Conservation (phyloP, 2,329 filamentous ascomycete genomes). For the Macrophomina pseudophaseolina region DNA sequence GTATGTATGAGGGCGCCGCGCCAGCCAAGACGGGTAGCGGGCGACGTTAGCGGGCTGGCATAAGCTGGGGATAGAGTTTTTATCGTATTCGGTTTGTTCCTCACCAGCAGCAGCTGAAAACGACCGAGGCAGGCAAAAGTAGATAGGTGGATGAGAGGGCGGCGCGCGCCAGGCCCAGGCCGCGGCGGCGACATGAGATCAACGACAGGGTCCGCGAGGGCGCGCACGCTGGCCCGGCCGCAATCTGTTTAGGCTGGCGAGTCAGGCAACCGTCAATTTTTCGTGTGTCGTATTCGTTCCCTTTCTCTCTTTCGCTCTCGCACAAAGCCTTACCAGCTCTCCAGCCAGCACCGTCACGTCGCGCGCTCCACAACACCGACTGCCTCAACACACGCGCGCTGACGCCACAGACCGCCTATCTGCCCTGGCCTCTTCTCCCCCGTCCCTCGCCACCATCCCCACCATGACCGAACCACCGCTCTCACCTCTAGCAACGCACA, state of each 20-base stretch:
- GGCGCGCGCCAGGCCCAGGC: neutral
- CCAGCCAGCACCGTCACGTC: too few species aligned
- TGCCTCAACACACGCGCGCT: neutral
- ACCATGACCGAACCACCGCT: constrained; percentile 25
- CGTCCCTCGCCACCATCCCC: neutral
- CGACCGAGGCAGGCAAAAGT: neutral
- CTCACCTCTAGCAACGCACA: constrained; percentile 50
- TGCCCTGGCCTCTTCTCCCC: neutral
- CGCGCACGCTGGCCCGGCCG: neutral
- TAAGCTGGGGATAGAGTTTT: neutral
- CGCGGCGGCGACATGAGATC: neutral
- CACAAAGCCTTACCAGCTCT: too few species aligned
- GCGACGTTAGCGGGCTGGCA: neutral
- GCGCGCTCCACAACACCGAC: too few species aligned
- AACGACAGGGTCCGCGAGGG: neutral
- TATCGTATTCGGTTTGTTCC: constrained; percentile 12
- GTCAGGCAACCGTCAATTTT: neutral
- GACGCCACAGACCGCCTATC: neutral
- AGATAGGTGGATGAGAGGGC: neutral
- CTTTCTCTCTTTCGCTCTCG: neutral
- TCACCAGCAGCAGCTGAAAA: neutral
- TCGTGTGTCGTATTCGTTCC: constrained; percentile 13
- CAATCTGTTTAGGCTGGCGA: neutral
- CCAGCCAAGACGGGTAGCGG: constrained; percentile 17
- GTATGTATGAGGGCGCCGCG: neutral